Conservation (phyloP, 495 filamentous ascomycete species). For the Talaromyces stipitatus region DNA sequence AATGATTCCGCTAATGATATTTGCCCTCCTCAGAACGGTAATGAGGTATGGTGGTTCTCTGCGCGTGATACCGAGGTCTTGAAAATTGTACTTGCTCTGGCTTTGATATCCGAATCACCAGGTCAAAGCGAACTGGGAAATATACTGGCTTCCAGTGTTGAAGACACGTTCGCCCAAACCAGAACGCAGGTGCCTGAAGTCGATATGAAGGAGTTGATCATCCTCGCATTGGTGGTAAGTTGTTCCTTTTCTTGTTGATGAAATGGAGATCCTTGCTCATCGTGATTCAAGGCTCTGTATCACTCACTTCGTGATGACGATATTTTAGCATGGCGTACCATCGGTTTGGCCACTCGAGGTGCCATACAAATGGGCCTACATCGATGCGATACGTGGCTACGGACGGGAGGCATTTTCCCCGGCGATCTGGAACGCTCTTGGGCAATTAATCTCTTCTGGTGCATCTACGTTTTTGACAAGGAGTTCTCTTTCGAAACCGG, state of each 20-base stretch:
- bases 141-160: slow-evolving; percentile 63
- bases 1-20: slow-evolving; percentile 40
- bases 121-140: slow-evolving; percentile 67
- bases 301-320: slow-evolving; percentile 76
- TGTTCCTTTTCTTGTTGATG: slow-evolving; percentile 1
- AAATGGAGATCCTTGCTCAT: neutral
- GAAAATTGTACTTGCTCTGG: slow-evolving; percentile 70
- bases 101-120: slow-evolving; percentile 60
- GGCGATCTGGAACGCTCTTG: slow-evolving; percentile 52
- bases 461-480: slow-evolving; percentile 72
- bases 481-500: slow-evolving; percentile 78
- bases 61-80: slow-evolving; percentile 63
- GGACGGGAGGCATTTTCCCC: slow-evolving; percentile 44
- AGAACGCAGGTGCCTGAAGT: slow-evolving; percentile 55
- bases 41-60: slow-evolving; percentile 36
- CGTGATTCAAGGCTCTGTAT: slow-evolving; percentile 59
- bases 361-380: slow-evolving; percentile 75
- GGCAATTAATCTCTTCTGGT: slow-evolving; percentile 70
- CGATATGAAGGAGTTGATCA: slow-evolving; percentile 60
- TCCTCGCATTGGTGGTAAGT: slow-evolving; percentile 60
- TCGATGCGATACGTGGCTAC: slow-evolving; percentile 60
- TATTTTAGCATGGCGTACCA: slow-evolving; percentile 67
- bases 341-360: slow-evolving; percentile 61
- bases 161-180: slow-evolving; percentile 50
- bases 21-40: slow-evolving; percentile 33